Conservation (phyloP, 228 moss, liverwort and hornwort species). For the Sphagnum magellanicum region DNA sequence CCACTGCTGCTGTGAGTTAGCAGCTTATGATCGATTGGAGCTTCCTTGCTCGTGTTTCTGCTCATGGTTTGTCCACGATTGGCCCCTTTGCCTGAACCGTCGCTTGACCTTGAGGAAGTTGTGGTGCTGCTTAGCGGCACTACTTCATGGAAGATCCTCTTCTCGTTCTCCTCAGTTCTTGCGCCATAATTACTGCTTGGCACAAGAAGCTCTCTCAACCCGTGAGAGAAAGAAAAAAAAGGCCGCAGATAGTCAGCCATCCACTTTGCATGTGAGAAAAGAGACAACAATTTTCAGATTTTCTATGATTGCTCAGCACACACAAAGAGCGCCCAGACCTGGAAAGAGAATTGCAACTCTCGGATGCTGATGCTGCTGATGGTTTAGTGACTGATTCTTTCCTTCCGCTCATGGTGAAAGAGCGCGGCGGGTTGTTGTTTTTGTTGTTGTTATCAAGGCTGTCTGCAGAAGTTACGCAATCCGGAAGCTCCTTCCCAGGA, state of each 20-base stretch:
- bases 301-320: no score
- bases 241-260: background rate
- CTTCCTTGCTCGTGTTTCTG: slow-evolving; percentile 34
- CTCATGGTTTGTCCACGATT: slow-evolving; percentile 38
- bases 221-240: background rate
- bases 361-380: slow-evolving; percentile 1
- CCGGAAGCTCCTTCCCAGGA: slow-evolving; percentile 27
- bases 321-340: background rate
- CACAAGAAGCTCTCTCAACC: slow-evolving; percentile 3
- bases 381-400: slow-evolving; percentile 9
- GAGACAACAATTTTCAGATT: no score
- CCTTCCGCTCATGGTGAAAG: slow-evolving; percentile 41
- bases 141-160: slow-evolving; percentile 22
- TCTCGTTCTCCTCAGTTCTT: slow-evolving; percentile 52
- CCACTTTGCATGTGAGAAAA: background rate
- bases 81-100: slow-evolving; percentile 31
- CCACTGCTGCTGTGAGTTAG: slow-evolving; percentile 16
- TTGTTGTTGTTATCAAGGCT: no score
- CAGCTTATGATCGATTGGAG: no score
- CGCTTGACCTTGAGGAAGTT: slow-evolving; percentile 24
- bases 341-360: no score
- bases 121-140: slow-evolving; percentile 13
- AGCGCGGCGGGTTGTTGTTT: background rate
- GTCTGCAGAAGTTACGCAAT: no score
- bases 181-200: background rate